Base-by-base conservation (phyloP, 73 alveolate genomes). In the Breviolum minutum region DNA sequence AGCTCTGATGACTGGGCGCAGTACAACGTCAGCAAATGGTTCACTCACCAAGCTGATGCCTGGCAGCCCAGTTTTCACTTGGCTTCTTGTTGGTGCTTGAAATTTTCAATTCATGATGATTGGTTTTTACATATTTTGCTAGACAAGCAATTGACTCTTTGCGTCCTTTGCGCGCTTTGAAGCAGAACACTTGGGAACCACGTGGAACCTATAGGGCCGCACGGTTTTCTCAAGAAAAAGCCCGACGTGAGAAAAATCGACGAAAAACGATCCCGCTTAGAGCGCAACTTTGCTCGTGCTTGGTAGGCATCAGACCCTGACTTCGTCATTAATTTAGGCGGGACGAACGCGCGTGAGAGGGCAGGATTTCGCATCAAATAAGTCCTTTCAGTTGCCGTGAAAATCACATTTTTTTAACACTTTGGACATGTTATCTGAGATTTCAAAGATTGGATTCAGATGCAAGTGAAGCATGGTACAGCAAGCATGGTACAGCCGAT, bases 11-110 rank as follows among this genome's bases (percentile, higher is more conserved):
- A 29, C 61, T 92, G 90, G 89, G 98, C 98, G 17, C 98, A 92
- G 80, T 92, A 40, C 98, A 92, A 92, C 54, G 98, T 92, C 81
- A 92, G 98, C 68, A 92, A 80, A 60, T 92, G 98, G 90, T 54
- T 92, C 79, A 60, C 90, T 80, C 22, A 27, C 98, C 26, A 60
- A 54, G 80, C 90, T 63, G 62, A 83, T 70, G 92, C 92, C 68
- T 16, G 54, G 54, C 54, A 40, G 54, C 54, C 54, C 54, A 40
- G 54, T 40, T 40, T 40, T 40, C 54, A 40, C 54, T 3, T 40
- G 54, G 54, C 54, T 11, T 71, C 26, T 71, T 71, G 81, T 17
- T 12, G 82, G 13, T 22, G 82, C 27, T 73, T 73, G 26, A 22
- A 40, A 73, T 0, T 16, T 26, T 10, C 82, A 73, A 29, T 26